Evolutionary conservation across 2,329 filamentous ascomycete species (phyloP), one percentile per base, ranked within the genome.

Genomic region (Aplosporella prunicola): DNA sequence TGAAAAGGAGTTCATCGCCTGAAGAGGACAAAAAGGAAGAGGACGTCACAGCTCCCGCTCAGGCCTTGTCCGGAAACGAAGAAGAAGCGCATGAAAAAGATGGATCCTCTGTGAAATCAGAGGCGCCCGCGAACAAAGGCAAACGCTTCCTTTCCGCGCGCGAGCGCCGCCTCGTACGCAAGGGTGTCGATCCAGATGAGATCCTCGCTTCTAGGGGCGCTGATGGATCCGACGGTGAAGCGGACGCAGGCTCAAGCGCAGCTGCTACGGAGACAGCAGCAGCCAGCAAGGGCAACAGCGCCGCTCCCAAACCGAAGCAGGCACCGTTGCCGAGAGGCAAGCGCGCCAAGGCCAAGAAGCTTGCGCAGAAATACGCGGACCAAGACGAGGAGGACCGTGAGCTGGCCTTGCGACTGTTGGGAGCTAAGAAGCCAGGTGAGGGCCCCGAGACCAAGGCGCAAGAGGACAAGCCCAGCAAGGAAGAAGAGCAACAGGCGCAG

Each of bases 371-470:
- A 57, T 98, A 98, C 63, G 89, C 82, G 30, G 69, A 93, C 49
- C 91, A 96, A 67, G 89, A 96, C 50, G 87, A 94, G 39, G 89
- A 94, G 60, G 91, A 98, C 52, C 84, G 87, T 9, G 75, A 74
- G 5, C 74, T 88, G 0, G 86, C 87, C 20, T 82, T 95, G 60
- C 72, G 78, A 16, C 71, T 96, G n/a, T 77, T 94, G n/a, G 91
- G 91, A 25, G 80, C 84, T 2, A 67, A 72, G 42, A 71, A 72
- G 0, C 80, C 80, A 1, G 72, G 74, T 24, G 72, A 82, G 48
- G 78, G 78, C 44, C 76, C 74, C 10, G 81, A 84, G 27, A 60
- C 62, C 30, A 63, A 62, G 5, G 54, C 55, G 49, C 74, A 74
- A 1, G 68, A 72, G 42, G 77, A 76, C 24, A 83, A 82, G 56